Conservation (phyloP, 1,284 basidiomycete species). For the Melampsora larici-populina region DNA sequence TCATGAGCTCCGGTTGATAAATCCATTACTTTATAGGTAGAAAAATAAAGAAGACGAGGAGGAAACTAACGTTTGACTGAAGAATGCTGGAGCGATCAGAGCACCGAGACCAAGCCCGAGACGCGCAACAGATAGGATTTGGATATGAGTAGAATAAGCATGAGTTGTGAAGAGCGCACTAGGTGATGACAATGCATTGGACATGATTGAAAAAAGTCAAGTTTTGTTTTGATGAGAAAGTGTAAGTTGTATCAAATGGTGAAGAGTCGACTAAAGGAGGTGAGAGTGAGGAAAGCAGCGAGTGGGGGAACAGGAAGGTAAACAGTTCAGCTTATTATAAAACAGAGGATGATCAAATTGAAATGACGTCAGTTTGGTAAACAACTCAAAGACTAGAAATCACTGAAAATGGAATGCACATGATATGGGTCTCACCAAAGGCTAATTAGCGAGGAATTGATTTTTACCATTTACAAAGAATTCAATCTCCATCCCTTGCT, state of each 20-base stretch:
- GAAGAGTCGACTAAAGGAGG: no score
- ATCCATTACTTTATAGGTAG: neutral
- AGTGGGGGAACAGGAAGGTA: neutral
- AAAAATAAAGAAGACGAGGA: neutral
- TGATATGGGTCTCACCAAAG: no score
- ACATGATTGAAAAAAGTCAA: constrained; percentile 8
- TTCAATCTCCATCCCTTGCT: no score
- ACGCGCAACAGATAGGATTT: constrained; percentile 38
- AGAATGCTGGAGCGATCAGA: constrained; percentile 39
- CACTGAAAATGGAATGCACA: no score
- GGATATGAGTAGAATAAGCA: constrained; percentile 39
- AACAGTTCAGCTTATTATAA: neutral
- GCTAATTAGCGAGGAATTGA: no score
- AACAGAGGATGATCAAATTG: no score
- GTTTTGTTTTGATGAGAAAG: constrained; percentile 1
- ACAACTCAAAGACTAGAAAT: no score
- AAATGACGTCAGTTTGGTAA: no score
- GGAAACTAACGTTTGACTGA: constrained; percentile 33
- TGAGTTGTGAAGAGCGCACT: constrained; percentile 38
- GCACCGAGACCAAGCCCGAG: constrained; percentile 32
- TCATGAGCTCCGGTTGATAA: neutral
- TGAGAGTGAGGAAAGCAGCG: neutral
- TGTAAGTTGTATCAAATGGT: neutral
- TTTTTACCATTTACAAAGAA: no score
- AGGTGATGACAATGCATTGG: constrained; percentile 36